Conservation (phyloP, 2,329 filamentous ascomycete genomes). For the Mollisiaceae sp. region DNA sequence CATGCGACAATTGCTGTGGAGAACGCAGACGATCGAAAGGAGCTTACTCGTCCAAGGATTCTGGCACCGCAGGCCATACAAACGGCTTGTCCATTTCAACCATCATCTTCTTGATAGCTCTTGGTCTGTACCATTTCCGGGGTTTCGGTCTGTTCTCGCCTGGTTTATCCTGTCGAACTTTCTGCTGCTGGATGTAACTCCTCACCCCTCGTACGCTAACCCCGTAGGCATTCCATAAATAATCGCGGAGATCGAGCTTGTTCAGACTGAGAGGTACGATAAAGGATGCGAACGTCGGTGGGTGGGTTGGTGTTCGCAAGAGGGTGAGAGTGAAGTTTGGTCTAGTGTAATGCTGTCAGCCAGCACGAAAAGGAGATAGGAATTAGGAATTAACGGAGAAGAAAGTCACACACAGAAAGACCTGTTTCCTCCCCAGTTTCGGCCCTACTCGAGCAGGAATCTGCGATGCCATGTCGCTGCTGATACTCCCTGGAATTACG, state of each 20-base stretch:
- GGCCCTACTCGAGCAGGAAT: slow-evolving; percentile 26
- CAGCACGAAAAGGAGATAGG: background rate
- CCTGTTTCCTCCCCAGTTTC: slow-evolving; percentile 57
- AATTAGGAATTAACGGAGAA: background rate
- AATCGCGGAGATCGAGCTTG: slow-evolving; percentile 96
- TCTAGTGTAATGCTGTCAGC: slow-evolving; percentile 51
- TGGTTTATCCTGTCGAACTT: slow-evolving; percentile 57
- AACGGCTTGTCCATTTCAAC: slow-evolving; percentile 89
- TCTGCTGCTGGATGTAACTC: slow-evolving; percentile 77
- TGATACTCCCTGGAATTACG: background rate
- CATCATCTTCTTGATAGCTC: slow-evolving; percentile 88
- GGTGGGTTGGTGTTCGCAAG: slow-evolving; percentile 72
- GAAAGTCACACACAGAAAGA: slow-evolving; percentile 56
- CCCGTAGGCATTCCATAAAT: slow-evolving; percentile 85
- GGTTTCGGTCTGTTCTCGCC: slow-evolving; percentile 47
- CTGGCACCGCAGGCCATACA: slow-evolving; percentile 78
- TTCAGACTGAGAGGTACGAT: slow-evolving; percentile 89
- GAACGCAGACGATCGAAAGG: too few species aligned
- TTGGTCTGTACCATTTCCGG: slow-evolving; percentile 70
- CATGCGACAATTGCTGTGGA: too few species aligned
- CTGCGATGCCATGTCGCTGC: slow-evolving; percentile 30
- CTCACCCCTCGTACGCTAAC: slow-evolving; percentile 76
- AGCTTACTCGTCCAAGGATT: slow-evolving; percentile 62
- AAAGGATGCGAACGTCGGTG: slow-evolving; percentile 86
- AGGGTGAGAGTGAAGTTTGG: slow-evolving; percentile 83